Base-by-base conservation (phyloP, 805 yeast species). In the Candida bentonensis region DNA sequence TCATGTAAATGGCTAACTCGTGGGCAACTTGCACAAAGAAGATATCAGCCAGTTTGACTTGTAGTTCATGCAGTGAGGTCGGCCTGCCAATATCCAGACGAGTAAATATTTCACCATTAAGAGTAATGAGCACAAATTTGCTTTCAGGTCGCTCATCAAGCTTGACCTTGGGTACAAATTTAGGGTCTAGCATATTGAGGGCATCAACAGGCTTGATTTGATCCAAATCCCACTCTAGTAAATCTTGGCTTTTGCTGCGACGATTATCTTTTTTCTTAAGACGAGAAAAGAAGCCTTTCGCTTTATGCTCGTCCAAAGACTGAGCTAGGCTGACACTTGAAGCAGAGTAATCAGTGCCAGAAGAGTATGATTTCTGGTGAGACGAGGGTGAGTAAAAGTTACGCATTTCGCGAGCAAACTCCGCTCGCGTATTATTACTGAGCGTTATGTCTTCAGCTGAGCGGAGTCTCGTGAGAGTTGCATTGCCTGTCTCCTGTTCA, bases 31-130 rank as follows among this genome's bases (percentile, higher is more conserved):
- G 51, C 20, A 68, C 46, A 13, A 56, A 65, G 15, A 78, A 52
- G 2, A 62, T 58, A 1, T 63, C 56, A 0, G 69, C 56, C 15
- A 78, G 49, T 9, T 55, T 52, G 2, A 55, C 57, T 48, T 73
- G 78, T 23, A 74, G 62, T 1, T 61, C 63, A 0, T 55, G 61
- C 1, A 64, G 53, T 11, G 60, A 53, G 1, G 51, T 43, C 15
- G 51, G 49, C 9, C 53, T 54, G 2, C 52, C 26, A 15, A 63
- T 56, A 34, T 72, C 64, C 2, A 83, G 58, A 0, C 83, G 72
- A 7, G 62, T 60, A 56, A 74, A 88, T 13, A 59, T 62, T 15
- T 51, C 52, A 51, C 79, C 79, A 56, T 88, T 88, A n/a, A 62
- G 60, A 0, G 95, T 80, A 0, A 74, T 73, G 42, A 87, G 61